Evolutionary conservation across 192 early-diverging fungal genomes (phyloP), one percentile per base, ranked within the genome.

Genomic region (Pilobolus umbonatus): DNA sequence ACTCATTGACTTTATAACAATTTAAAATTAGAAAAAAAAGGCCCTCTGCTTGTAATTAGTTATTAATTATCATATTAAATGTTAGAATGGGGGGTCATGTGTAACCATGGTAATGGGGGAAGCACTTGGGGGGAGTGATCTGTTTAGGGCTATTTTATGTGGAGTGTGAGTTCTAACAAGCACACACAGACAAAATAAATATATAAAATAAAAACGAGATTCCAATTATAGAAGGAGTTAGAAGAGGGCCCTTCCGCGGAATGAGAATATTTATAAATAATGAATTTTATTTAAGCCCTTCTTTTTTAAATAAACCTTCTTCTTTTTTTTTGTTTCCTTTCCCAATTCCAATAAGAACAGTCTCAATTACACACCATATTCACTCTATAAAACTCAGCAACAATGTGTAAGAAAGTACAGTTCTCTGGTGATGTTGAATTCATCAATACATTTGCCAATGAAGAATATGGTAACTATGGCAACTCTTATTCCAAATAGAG

Each of bases 391-490:
- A 48, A 7, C 8, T 28, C 9, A 49, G 4, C 31, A 15, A 55
- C 22, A 5, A 59, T 59, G 57, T 35, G 25, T 35, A 59, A 59
- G 26, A 45, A 25, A 48, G 57, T 59, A 35, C 57, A 59, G 48
- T 59, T 59, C 48, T 46, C 57, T 24, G 47, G 57, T 45, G 57
- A 59, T n/a, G 34, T 59, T 25, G 44, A 59, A 34, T 47, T 59
- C 48, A 34, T 48, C 4, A 59, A 32, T 36, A 59, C 57, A 35
- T 59, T 59, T 48, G 57, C 28, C 9, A 59, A 59, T 19, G 57
- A 59, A 46, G 57, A 59, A 47, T 59, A 59, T 35, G 57, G 57
- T 59, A 59, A 59, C 15, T 55, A 14, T 17, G 35, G 2, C 8
- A 32, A 32, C 26, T 21, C 19, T 10, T 30, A 58, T 6, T 35